These are phyloP conservation scores for Penicillium italicum DNA, from an alignment of 2,329 filamentous ascomycete species.

Conservation along the genomic window DNA sequence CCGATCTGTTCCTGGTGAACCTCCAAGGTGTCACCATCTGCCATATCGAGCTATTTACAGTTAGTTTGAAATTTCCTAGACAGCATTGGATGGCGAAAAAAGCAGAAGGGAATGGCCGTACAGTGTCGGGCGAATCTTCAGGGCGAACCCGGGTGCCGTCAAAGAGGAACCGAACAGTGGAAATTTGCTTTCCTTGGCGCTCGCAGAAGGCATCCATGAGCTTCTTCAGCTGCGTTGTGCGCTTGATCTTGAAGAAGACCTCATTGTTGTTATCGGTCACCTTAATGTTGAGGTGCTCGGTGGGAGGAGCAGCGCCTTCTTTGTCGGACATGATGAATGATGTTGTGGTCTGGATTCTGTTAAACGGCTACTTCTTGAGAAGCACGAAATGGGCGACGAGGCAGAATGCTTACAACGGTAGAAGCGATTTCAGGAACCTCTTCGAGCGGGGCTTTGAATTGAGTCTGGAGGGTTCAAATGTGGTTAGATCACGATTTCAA, in stretches of 20 bases:
- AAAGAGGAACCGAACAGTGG: slow-evolving; percentile 88
- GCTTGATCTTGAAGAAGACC: slow-evolving; percentile 99
- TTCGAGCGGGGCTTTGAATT: neutral
- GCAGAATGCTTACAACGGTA: neutral
- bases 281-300: slow-evolving; percentile 97
- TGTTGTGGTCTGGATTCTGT: neutral
- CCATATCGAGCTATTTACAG: slow-evolving; percentile 78
- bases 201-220: slow-evolving; percentile 98
- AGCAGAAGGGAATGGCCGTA: slow-evolving; percentile 50
- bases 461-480: neutral
- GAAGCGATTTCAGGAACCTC: neutral
- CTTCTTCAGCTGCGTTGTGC: slow-evolving; percentile 91
- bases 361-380: neutral
- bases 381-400: neutral
- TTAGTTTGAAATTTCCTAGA: slow-evolving; percentile 17
- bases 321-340: slow-evolving; percentile 19
- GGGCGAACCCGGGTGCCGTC: slow-evolving; percentile 91
- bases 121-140: slow-evolving; percentile 83
- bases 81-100: neutral
- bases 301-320: slow-evolving; percentile 37
- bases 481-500: neutral
- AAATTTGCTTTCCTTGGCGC: slow-evolving; percentile 80
- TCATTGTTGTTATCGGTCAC: slow-evolving; percentile 99
- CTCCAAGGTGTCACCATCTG: slow-evolving; percentile 90
- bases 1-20: slow-evolving; percentile 98